These are phyloP conservation scores for Anethum foeniculum DNA, from an alignment of 140 eudicot genomes.

Conservation along the genomic window DNA sequence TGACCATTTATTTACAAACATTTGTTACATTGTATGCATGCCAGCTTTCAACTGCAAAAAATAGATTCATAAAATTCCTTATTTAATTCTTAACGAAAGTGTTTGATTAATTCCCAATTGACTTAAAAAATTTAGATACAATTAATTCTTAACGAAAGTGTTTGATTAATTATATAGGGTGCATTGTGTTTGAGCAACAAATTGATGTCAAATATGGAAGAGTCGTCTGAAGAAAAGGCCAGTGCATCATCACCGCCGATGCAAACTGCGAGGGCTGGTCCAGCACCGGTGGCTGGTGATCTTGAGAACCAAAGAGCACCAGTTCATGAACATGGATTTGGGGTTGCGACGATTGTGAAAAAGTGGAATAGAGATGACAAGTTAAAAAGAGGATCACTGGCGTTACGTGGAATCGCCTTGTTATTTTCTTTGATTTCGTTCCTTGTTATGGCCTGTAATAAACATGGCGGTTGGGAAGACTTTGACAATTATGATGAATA, in stretches of 20 bases:
- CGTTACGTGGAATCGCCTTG: slow-evolving; percentile 37
- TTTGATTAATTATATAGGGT: neutral
- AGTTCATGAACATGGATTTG: slow-evolving; percentile 15
- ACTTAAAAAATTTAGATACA: neutral
- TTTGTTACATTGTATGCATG: neutral
- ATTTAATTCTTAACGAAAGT: neutral
- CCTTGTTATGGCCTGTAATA: slow-evolving; percentile 73
- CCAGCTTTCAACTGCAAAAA: neutral
- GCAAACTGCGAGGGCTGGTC: neutral
- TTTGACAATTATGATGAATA: slow-evolving; percentile 73
- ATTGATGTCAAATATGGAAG: slow-evolving; percentile 11
- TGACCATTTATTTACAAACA: neutral
- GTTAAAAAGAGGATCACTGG: slow-evolving; percentile 45
- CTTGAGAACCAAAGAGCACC: slow-evolving; percentile 6
- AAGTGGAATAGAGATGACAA: slow-evolving; percentile 68
- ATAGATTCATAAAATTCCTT: neutral
- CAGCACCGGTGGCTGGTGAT: slow-evolving; percentile 13
- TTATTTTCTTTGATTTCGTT: slow-evolving; percentile 64
- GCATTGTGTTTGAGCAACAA: neutral
- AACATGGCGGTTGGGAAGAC: slow-evolving; percentile 60
- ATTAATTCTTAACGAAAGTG: neutral
- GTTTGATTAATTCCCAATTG: neutral
- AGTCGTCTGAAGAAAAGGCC: slow-evolving; percentile 7
- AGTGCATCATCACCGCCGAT: slow-evolving; percentile 2
- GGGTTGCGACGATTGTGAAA: slow-evolving; percentile 33